phyloP scores from a whole-genome alignment of 2,329 filamentous ascomycete species.

The Aspergillus hortae region DNA sequence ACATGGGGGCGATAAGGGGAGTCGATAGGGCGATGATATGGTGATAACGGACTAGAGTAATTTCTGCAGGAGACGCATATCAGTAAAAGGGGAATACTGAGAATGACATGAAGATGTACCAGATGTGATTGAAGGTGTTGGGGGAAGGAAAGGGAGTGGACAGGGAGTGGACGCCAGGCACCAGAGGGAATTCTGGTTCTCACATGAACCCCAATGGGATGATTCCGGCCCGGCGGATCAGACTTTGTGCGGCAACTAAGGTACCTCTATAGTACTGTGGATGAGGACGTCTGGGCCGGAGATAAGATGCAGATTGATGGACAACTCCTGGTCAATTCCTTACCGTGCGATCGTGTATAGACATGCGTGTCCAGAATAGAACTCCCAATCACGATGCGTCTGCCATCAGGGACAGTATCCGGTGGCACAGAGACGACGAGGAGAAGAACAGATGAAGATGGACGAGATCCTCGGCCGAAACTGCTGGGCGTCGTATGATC shows the following conservation, averaged over 20 bases:
- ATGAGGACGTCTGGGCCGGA: not conserved
- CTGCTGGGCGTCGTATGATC: slow-evolving; percentile 27
- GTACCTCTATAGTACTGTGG: too few species aligned
- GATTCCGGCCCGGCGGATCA: not conserved
- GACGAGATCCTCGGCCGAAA: not conserved
- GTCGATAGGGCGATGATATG: too few species aligned
- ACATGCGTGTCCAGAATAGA: too few species aligned
- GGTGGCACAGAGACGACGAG: not conserved
- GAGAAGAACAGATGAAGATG: not conserved
- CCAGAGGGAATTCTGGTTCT: not conserved
- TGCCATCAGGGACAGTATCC: too few species aligned
- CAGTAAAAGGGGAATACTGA: too few species aligned
- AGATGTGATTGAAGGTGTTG: not conserved
- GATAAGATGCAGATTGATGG: not conserved
- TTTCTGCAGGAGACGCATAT: too few species aligned
- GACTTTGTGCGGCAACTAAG: not conserved
- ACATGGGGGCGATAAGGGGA: too few species aligned
- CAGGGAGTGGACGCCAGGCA: not conserved
- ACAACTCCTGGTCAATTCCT: too few species aligned
- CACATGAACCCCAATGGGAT: not conserved
- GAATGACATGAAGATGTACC: not conserved
- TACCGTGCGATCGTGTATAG: too few species aligned
- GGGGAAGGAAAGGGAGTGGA: not conserved
- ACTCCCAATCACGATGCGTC: too few species aligned
- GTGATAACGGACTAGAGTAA: too few species aligned